phyloP scores from a whole-genome alignment of 2,329 filamentous ascomycete species.

The Cytospora chrysosperma region DNA sequence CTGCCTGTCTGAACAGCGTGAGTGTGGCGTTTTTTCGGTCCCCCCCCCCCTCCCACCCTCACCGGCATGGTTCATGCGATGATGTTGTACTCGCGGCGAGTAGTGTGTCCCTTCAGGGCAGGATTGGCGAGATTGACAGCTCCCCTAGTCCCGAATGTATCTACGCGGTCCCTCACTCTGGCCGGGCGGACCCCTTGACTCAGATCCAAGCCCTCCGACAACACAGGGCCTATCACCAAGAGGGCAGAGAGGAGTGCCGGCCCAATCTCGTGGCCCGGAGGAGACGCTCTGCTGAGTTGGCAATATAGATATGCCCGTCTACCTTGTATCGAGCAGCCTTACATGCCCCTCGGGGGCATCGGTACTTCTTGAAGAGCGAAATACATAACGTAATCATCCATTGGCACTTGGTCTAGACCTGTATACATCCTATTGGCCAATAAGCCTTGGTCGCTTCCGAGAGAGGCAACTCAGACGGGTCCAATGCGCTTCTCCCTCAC shows the following conservation, averaged over 20 bases:
- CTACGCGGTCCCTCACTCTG: constrained; percentile 13
- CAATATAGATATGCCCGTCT: not conserved
- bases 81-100: constrained; percentile 6
- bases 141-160: constrained; percentile 10
- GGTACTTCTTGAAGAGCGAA: not conserved
- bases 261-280: constrained; percentile 12
- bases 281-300: constrained; percentile 14
- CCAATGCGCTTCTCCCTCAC: not conserved
- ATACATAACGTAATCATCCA: not conserved
- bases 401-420: not conserved
- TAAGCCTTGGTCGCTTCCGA: constrained; percentile 5
- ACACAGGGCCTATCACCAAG: constrained; percentile 4
- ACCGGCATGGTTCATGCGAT: constrained; percentile 4
- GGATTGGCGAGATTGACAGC: constrained; percentile 8
- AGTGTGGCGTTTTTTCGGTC: constrained; percentile 10
- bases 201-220: not conserved
- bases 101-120: not conserved
- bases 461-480: not conserved
- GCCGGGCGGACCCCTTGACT: constrained; percentile 16
- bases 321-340: not conserved
- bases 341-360: not conserved
- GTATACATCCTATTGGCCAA: constrained; percentile 1
- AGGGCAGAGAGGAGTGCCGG: constrained; percentile 6
- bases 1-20: not conserved
- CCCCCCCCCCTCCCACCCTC: not conserved